Evolutionary conservation across 2,329 filamentous ascomycete species (phyloP).

Genomic region (Coniochaeta sp.): DNA sequence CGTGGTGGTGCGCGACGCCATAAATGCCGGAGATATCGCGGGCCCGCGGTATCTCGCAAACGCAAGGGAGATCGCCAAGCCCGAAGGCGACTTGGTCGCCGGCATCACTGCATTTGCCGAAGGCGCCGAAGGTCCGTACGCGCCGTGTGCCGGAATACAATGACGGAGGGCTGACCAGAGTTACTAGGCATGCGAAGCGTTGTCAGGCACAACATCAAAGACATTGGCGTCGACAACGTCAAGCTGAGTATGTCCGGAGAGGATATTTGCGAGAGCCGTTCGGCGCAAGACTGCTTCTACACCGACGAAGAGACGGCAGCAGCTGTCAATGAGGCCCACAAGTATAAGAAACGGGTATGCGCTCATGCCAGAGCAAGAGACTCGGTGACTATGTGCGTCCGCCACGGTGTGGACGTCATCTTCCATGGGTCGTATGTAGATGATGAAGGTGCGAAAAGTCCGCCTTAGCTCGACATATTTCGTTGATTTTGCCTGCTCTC

Average conservation of each 20-base stretch:
- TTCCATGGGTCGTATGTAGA: slow-evolving; percentile 39
- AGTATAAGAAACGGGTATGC: slow-evolving; percentile 28
- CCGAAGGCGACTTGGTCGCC: slow-evolving; percentile 34
- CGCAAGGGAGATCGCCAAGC: slow-evolving; percentile 36
- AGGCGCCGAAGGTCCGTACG: slow-evolving; percentile 19
- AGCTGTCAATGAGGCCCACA: slow-evolving; percentile 39
- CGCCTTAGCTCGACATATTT: not conserved
- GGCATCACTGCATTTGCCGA: slow-evolving; percentile 26
- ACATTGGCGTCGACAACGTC: slow-evolving; percentile 32
- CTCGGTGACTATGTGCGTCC: slow-evolving; percentile 33
- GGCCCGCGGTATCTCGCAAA: slow-evolving; percentile 41
- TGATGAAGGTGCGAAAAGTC: slow-evolving; percentile 19
- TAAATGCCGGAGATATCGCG: slow-evolving; percentile 38
- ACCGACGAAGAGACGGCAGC: slow-evolving; percentile 36
- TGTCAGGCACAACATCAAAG: slow-evolving; percentile 23
- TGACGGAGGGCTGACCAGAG: not conserved
- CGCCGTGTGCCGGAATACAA: not conserved
- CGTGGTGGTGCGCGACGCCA: slow-evolving; percentile 37
- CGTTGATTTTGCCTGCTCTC: not conserved
- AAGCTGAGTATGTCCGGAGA: slow-evolving; percentile 33
- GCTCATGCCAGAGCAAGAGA: slow-evolving; percentile 36
- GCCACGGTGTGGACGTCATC: slow-evolving; percentile 37
- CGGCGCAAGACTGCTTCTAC: slow-evolving; percentile 37
- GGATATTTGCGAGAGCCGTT: slow-evolving; percentile 18
- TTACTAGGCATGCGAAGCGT: slow-evolving; percentile 26